Conservation (phyloP, 2,329 filamentous ascomycete species). For the Mariannaea elegans region DNA sequence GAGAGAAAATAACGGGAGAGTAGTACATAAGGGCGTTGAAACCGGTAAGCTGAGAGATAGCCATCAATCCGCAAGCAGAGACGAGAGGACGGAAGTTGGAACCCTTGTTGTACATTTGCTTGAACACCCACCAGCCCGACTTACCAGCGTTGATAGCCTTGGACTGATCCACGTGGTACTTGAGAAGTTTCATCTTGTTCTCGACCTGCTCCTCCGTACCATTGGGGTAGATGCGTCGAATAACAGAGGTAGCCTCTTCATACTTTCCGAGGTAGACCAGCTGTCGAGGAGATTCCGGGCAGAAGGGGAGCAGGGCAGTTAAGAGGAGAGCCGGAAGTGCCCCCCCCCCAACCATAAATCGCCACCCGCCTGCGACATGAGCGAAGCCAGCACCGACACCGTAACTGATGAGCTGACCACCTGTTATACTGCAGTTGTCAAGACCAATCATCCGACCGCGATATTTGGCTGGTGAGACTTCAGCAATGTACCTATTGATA, state of each 20-base stretch:
- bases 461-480: conserved; percentile 58
- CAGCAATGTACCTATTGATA: conserved; percentile 53
- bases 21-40: conserved; percentile 64
- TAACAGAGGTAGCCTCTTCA: conserved; percentile 50
- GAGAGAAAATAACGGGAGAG: conserved; percentile 57
- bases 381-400: conserved; percentile 52
- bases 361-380: conserved; percentile 55
- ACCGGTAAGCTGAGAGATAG: conserved; percentile 59
- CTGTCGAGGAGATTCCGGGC: conserved; percentile 59
- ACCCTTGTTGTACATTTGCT: conserved; percentile 55
- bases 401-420: conserved; percentile 52
- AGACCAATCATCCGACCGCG: conserved; percentile 59
- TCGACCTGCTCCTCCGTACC: conserved; percentile 53
- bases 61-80: conserved; percentile 60
- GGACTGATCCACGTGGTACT: conserved; percentile 47
- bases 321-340: conserved; percentile 57
- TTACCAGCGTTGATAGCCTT: conserved; percentile 51
- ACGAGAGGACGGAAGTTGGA: conserved; percentile 56
- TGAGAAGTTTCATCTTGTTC: conserved; percentile 54
- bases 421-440: conserved; percentile 57
- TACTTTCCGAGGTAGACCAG: conserved; percentile 52
- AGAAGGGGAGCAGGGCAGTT: conserved; percentile 52
- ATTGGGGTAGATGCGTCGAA: conserved; percentile 51
- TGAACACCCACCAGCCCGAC: conserved; percentile 51
- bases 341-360: conserved; percentile 59